phyloP scores from a whole-genome alignment of 2,329 filamentous ascomycete genomes.

The Dactylellina haptotyla region DNA sequence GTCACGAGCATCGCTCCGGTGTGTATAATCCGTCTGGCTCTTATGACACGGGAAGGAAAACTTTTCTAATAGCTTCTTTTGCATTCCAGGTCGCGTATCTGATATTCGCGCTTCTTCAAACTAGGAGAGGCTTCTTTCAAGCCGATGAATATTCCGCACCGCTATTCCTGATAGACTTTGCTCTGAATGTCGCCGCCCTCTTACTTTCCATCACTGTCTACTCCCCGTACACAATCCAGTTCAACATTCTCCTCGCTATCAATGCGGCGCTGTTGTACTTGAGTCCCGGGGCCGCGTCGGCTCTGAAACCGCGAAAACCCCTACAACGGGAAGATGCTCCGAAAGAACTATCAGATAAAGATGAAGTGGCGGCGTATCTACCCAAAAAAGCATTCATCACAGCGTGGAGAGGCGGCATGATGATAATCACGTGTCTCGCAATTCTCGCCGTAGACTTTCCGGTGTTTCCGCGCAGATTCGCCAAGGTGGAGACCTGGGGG shows the following conservation, averaged over 20 bases:
- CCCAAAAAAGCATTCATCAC: conserved; percentile 93
- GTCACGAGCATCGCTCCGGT: conserved; percentile 88
- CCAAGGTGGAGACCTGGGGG: conserved; percentile 99
- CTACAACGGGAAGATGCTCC: conserved; percentile 58
- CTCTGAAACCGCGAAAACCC: conserved; percentile 63
- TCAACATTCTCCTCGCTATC: conserved; percentile 77
- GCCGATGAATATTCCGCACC: conserved; percentile 71
- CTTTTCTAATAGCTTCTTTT: no score
- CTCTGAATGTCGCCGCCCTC: conserved; percentile 84
- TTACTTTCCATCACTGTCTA: conserved; percentile 89
- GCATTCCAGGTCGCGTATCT: conserved; percentile 75
- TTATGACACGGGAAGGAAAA: no score
- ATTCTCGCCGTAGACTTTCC: conserved; percentile 98
- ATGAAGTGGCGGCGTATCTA: conserved; percentile 65
- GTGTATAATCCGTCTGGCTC: conserved; percentile 61
- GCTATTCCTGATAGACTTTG: conserved; percentile 79
- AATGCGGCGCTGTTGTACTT: conserved; percentile 74
- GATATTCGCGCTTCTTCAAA: conserved; percentile 89
- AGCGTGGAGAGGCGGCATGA: conserved; percentile 88
- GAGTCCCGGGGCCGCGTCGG: conserved; percentile 62
- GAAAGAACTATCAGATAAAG: conserved; percentile 38
- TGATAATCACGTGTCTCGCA: conserved; percentile 86
- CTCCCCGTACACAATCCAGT: conserved; percentile 75
- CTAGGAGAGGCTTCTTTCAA: conserved; percentile 83
- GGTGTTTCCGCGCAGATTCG: conserved; percentile 91